Base-by-base conservation (phyloP, 768 basidiomycete genomes). In the Agaricus blazei region DNA sequence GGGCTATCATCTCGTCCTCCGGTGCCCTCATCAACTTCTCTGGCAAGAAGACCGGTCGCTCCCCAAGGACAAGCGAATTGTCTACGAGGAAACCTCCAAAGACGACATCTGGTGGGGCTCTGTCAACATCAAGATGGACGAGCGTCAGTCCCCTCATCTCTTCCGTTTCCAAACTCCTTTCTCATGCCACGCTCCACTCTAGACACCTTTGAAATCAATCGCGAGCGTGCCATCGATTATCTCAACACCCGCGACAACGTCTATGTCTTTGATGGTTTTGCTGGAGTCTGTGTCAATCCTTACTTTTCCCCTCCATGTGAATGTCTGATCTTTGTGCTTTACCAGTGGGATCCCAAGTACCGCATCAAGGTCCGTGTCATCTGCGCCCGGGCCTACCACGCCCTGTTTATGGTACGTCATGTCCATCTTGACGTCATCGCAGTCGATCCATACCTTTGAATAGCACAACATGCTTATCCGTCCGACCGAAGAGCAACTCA, bases 401-500 rank as follows among this genome's bases (percentile, higher is more conserved):
- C 96, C 29, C 80, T 97, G 57, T 99, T 94, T 79, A 98, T 98
- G 94, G 92, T 90, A 66, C 70, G 87, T 81, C 48, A 43, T 43
- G 11, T 27, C 23, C 42, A 9, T 38, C 29, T 63, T 56, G 28
- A 58, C 50, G 46, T 52, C 60, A 58, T 59, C n/a, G 57, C 42
- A 31, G 29, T 50, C 48, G 57, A 57, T 60, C 52, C 12, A 26
- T 51, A 49, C 36, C 48, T 9, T 52, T 56, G 54, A 43, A 26
- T 68, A 93, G 92, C 89, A 98, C 76, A 98, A 98, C 81, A 98
- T 99, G 97, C 84, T 99, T 58, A 99, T 99, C 71, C 92, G 97
- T 56, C 97, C 97, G 41, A 96, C 95, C 4, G 85, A 90, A 54
- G 90, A 95, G 63, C 94, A 99, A 72, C 84, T 99, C 41, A 85